Evolutionary conservation across 164 flowering plant genomes (phyloP).

Genomic region (Tetracentron sinense): DNA sequence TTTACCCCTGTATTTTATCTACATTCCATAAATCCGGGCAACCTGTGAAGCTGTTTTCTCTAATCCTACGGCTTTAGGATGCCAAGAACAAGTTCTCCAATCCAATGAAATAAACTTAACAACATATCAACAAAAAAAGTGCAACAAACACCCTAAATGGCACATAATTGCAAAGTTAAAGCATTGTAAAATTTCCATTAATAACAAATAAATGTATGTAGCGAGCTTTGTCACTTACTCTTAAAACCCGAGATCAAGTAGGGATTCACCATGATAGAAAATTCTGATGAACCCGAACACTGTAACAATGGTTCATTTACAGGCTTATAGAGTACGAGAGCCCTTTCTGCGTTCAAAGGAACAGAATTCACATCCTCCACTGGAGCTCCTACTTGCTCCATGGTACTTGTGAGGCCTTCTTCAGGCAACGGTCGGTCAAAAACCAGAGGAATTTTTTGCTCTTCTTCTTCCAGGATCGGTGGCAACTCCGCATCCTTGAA

Average conservation of each 20-base stretch:
- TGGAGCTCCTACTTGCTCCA: conserved; percentile 5
- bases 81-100: background rate
- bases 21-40: too few species aligned
- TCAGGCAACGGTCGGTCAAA: conserved; percentile 17
- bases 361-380: conserved; percentile 21
- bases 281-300: conserved; percentile 20
- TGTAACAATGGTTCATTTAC: conserved; percentile 16
- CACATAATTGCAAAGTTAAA: background rate
- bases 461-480: conserved; percentile 76
- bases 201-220: background rate
- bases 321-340: conserved; percentile 69
- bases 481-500: conserved; percentile 58
- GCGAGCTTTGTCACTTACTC: conserved; percentile 33
- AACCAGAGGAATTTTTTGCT: conserved; percentile 22
- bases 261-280: conserved; percentile 38
- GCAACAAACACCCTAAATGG: too few species aligned
- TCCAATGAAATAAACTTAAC: too few species aligned
- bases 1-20: too few species aligned
- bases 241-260: conserved; percentile 47
- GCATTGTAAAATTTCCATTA: background rate
- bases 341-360: conserved; percentile 54
- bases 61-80: too few species aligned
- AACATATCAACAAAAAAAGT: background rate
- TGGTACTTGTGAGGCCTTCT: background rate
- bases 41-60: too few species aligned